Evolutionary conservation across 2,329 filamentous ascomycete species (phyloP).

Genomic region (Xylariaceae sp.): DNA sequence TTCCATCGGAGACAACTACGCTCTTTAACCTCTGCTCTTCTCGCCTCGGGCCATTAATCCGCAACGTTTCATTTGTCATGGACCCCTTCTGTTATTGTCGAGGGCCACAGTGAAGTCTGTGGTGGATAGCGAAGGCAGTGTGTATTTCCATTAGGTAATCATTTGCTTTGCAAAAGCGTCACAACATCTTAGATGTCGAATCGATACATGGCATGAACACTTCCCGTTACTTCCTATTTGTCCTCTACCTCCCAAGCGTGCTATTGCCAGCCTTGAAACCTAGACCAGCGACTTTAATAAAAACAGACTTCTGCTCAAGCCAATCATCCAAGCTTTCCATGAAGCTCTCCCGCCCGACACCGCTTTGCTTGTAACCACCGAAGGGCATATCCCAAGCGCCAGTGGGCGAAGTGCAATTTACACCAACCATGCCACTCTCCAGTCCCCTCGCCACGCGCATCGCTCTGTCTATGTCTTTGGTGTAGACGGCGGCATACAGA

Average conservation of each 20-base stretch:
- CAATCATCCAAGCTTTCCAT: neutral
- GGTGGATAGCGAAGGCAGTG: no score
- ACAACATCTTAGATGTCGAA: no score
- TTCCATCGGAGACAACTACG: no score
- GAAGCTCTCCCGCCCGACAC: neutral
- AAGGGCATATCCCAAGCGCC: slow-evolving; percentile 36
- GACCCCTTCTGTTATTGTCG: no score
- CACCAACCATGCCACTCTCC: slow-evolving; percentile 57
- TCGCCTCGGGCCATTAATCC: no score
- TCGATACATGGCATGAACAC: neutral
- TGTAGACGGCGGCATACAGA: slow-evolving; percentile 52
- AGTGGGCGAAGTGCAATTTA: slow-evolving; percentile 44
- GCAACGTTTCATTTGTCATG: no score
- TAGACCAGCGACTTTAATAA: neutral
- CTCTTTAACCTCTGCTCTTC: no score
- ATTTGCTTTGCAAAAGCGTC: no score
- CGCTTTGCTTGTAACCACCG: slow-evolving; percentile 34
- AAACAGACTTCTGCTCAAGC: neutral
- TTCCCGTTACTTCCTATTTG: no score
- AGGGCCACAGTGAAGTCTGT: no score
- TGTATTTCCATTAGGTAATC: no score
- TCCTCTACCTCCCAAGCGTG: neutral
- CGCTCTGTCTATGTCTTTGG: slow-evolving; percentile 43
- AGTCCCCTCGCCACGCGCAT: slow-evolving; percentile 45
- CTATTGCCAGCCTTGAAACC: neutral